Conservation (phyloP, 495 filamentous ascomycete species). For the Penicillium nucicola region DNA sequence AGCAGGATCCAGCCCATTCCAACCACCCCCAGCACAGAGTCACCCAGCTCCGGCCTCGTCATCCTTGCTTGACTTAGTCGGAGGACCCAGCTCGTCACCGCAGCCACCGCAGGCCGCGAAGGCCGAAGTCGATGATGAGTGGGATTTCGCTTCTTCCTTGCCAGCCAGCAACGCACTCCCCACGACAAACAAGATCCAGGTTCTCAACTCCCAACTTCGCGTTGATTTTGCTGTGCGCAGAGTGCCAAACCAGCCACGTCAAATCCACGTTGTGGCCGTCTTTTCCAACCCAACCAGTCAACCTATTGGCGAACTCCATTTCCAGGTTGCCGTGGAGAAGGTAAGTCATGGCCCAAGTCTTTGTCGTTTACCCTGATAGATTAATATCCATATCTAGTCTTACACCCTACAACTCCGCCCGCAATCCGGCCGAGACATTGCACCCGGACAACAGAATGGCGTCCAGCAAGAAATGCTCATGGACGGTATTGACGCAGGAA, state of each 20-base stretch:
- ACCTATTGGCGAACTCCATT: slow-evolving; percentile 74
- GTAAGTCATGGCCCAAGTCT: slow-evolving; percentile 42
- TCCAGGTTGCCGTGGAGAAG: slow-evolving; percentile 91
- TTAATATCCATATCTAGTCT: slow-evolving; percentile 40
- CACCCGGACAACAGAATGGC: slow-evolving; percentile 68
- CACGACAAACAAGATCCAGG: slow-evolving; percentile 57
- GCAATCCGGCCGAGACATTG: slow-evolving; percentile 73
- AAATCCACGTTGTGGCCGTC: slow-evolving; percentile 55
- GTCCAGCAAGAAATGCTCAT: slow-evolving; percentile 82
- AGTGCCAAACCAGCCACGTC: slow-evolving; percentile 33
- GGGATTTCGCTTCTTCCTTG: slow-evolving; percentile 87
- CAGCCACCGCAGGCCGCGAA: slow-evolving; percentile 26
- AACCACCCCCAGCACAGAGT: slow-evolving; percentile 15
- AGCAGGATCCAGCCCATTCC: slow-evolving; percentile 32
- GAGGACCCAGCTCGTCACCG: slow-evolving; percentile 14
- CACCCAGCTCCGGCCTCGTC: slow-evolving; percentile 29
- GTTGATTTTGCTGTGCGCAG: slow-evolving; percentile 51
- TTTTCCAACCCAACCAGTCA: slow-evolving; percentile 78
- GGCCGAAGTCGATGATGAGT: slow-evolving; percentile 66
- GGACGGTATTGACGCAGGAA: slow-evolving; percentile 64
- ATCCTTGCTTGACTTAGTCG: slow-evolving; percentile 44
- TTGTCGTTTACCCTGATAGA: background rate
- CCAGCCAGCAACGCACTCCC: slow-evolving; percentile 56
- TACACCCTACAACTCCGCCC: slow-evolving; percentile 78
- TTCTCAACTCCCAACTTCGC: slow-evolving; percentile 53